Conservation (phyloP, 163 green algal species). For the Chloromonas sp. region DNA sequence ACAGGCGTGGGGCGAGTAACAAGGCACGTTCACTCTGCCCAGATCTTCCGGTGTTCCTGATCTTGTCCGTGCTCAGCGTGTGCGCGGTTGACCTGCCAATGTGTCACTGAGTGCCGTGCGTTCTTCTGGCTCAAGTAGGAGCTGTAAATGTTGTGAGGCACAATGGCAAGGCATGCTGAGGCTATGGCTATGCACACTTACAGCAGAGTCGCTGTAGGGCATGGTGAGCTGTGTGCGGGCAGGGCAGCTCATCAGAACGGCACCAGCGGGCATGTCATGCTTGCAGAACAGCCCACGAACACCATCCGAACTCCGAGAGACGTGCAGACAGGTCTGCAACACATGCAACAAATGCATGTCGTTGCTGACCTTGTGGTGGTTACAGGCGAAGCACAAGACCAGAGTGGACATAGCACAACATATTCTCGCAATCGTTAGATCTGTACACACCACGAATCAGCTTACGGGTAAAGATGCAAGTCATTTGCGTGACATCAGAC, state of each 20-base stretch:
- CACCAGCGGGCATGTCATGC: background rate
- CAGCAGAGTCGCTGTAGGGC: background rate
- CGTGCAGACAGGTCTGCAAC: no score
- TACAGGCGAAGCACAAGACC: no score
- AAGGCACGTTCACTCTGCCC: background rate
- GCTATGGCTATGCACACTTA: background rate
- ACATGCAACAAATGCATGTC: no score
- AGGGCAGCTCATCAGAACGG: background rate
- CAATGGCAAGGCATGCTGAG: no score
- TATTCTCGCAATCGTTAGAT: no score
- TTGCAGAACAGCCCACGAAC: background rate
- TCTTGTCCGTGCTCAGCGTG: background rate
- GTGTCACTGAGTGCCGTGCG: background rate
- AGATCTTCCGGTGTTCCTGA: background rate
- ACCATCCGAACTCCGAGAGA: background rate
- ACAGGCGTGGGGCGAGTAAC: background rate
- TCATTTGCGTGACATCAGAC: no score
- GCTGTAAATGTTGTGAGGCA: no score
- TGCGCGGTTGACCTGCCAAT: background rate
- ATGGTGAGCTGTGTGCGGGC: background rate
- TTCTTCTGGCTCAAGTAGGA: no score
- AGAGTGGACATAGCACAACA: no score
- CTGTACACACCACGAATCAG: no score
- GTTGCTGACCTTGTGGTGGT: no score
- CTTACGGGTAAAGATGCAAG: no score